Evolutionary conservation across 768 basidiomycete species (phyloP).

Genomic region (Pisolithus tinctorius): DNA sequence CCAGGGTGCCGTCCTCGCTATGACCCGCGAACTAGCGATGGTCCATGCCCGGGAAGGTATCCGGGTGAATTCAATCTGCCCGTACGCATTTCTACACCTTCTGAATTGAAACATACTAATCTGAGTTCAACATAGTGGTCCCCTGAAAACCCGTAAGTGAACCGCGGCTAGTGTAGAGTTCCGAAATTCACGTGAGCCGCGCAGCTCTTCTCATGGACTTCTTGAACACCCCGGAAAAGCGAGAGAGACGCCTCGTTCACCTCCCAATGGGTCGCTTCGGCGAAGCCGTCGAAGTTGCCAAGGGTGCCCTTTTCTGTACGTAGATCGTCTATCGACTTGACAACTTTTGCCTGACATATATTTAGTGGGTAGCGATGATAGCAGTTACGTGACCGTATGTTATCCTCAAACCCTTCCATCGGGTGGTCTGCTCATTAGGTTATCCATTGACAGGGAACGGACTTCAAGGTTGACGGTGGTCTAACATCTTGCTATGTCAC

Average conservation of each 20-base stretch:
- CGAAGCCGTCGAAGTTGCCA: slow-evolving; percentile 92
- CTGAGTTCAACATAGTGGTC: slow-evolving; percentile 52
- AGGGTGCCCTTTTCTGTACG: slow-evolving; percentile 88
- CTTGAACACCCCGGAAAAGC: slow-evolving; percentile 93
- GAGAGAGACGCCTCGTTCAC: slow-evolving; percentile 82
- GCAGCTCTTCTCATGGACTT: slow-evolving; percentile 98
- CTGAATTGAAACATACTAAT: neutral
- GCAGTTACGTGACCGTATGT: slow-evolving; percentile 89
- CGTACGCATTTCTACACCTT: slow-evolving; percentile 46
- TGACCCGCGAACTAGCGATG: slow-evolving; percentile 97
- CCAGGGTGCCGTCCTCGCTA: slow-evolving; percentile 90
- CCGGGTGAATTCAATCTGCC: slow-evolving; percentile 92
- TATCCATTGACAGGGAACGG: slow-evolving; percentile 53
- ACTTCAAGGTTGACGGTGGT: slow-evolving; percentile 96
- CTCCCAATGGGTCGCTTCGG: slow-evolving; percentile 97
- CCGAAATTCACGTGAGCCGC: neutral
- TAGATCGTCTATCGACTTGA: slow-evolving; percentile 16
- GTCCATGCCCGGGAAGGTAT: slow-evolving; percentile 98
- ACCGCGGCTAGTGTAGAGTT: neutral
- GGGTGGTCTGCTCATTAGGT: slow-evolving; percentile 2
- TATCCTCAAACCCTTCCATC: neutral
- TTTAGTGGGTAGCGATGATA: slow-evolving; percentile 87
- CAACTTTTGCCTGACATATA: neutral
- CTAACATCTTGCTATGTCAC: slow-evolving; percentile 91
- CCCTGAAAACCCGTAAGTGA: slow-evolving; percentile 83